Evolutionary conservation across 2,329 filamentous ascomycete species (phyloP).

Genomic region (Daldinia sp.): DNA sequence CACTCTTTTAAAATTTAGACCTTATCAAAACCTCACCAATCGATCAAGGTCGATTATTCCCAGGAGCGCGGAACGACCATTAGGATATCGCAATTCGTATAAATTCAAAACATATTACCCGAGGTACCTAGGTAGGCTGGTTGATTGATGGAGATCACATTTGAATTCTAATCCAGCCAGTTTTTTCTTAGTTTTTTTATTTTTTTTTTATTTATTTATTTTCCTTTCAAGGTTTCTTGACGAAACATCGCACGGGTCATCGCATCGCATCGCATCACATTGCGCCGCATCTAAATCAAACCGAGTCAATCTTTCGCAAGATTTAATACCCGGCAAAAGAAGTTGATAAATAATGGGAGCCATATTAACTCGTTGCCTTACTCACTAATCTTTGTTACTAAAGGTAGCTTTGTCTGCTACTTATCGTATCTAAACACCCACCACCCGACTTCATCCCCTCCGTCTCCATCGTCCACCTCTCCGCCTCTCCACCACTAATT

Average conservation of each 20-base stretch:
- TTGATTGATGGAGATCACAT: not conserved
- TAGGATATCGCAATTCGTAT: not conserved
- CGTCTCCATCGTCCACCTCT: too few species aligned
- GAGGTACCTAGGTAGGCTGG: not conserved
- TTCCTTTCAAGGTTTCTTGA: too few species aligned
- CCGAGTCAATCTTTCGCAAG: not conserved
- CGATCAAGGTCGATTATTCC: not conserved
- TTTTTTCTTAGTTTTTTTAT: too few species aligned
- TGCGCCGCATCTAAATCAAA: not conserved
- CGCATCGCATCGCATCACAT: not conserved
- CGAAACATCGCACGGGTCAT: constrained; percentile 2
- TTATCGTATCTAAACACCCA: too few species aligned
- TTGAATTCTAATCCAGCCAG: constrained; percentile 18
- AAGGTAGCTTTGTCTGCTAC: constrained; percentile 23
- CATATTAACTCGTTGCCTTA: not conserved
- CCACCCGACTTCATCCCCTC: too few species aligned
- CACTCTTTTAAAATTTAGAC: not conserved
- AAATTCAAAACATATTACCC: not conserved
- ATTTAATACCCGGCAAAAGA: not conserved
- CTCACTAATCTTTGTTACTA: constrained; percentile 15
- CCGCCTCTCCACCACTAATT: not conserved
- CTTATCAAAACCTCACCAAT: constrained; percentile 4
- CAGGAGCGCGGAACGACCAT: not conserved
- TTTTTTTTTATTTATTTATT: too few species aligned
- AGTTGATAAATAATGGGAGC: constrained; percentile 21